Evolutionary conservation across 2,329 filamentous ascomycete species (phyloP).

Genomic region (Claviceps arundinis): DNA sequence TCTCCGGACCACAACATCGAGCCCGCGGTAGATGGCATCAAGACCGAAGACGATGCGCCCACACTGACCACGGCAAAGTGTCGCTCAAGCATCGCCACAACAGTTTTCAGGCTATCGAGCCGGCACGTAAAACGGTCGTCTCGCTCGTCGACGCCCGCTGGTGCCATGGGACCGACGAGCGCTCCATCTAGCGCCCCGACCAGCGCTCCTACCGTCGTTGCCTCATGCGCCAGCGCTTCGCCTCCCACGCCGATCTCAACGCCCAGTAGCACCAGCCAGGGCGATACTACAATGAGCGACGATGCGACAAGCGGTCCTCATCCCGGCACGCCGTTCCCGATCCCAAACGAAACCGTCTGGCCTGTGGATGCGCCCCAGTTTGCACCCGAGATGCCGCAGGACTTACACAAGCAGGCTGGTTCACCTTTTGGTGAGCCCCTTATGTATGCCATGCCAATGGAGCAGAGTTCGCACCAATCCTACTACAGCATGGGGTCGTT

Average conservation of each 20-base stretch:
- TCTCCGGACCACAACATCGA: conserved; percentile 16
- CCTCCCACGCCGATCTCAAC: neutral
- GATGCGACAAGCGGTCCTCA: conserved; percentile 23
- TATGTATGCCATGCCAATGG: conserved; percentile 19
- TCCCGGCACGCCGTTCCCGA: conserved; percentile 27
- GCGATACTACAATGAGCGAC: conserved; percentile 21
- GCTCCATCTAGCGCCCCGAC: neutral
- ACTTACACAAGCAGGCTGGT: conserved; percentile 19
- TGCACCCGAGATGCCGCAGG: conserved; percentile 19
- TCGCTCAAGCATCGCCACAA: conserved; percentile 16
- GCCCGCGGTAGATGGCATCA: conserved; percentile 11
- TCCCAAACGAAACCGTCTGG: conserved; percentile 25
- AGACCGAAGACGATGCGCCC: conserved; percentile 17
- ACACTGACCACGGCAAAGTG: conserved; percentile 16
- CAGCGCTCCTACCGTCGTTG: neutral
- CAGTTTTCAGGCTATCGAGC: conserved; percentile 18
- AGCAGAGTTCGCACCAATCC: conserved; percentile 17
- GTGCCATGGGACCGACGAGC: conserved; percentile 8
- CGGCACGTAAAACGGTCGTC: conserved; percentile 24
- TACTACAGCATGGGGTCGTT: conserved; percentile 10
- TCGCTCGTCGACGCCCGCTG: conserved; percentile 21
- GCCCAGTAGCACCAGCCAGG: conserved; percentile 2
- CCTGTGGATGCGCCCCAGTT: conserved; percentile 26
- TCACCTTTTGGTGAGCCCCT: conserved; percentile 17
- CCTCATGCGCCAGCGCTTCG: neutral